Evolutionary conservation across 202 grass and related monocot species (phyloP).

Genomic region (Eragrostis tef): DNA sequence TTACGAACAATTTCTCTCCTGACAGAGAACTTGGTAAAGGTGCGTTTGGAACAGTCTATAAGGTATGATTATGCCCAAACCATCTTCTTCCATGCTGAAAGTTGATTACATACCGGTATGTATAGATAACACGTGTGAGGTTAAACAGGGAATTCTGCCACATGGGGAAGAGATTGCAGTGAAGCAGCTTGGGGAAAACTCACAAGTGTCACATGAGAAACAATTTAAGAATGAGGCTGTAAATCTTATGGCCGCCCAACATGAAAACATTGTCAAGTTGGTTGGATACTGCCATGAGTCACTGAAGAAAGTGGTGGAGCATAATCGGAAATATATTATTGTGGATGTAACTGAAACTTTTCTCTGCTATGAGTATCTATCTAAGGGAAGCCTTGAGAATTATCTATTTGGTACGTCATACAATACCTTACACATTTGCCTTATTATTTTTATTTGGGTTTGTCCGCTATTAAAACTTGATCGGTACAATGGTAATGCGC

Average conservation of each 20-base stretch:
- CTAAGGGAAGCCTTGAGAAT: background rate
- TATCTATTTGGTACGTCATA: background rate
- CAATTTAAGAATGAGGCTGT: conserved; percentile 20
- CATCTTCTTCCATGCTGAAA: background rate
- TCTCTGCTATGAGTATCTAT: conserved; percentile 38
- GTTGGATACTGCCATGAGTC: background rate
- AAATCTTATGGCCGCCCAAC: conserved; percentile 18
- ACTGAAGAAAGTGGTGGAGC: conserved; percentile 2
- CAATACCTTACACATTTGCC: background rate
- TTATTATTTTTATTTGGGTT: background rate
- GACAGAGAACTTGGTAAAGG: conserved; percentile 16
- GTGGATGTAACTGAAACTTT: background rate
- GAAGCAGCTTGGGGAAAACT: background rate
- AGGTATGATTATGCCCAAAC: background rate
- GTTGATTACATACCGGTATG: background rate
- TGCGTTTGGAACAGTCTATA: conserved; percentile 22
- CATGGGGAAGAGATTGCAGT: background rate
- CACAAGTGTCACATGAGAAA: background rate
- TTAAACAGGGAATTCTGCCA: background rate
- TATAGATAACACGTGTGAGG: background rate
- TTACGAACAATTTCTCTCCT: background rate
- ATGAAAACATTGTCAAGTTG: conserved; percentile 20
- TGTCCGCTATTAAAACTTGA: background rate
- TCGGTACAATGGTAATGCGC: background rate
- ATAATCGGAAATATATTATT: background rate